These are phyloP conservation scores for Termitomyces sp. DNA, from an alignment of 768 basidiomycete species.

Conservation along the genomic window DNA sequence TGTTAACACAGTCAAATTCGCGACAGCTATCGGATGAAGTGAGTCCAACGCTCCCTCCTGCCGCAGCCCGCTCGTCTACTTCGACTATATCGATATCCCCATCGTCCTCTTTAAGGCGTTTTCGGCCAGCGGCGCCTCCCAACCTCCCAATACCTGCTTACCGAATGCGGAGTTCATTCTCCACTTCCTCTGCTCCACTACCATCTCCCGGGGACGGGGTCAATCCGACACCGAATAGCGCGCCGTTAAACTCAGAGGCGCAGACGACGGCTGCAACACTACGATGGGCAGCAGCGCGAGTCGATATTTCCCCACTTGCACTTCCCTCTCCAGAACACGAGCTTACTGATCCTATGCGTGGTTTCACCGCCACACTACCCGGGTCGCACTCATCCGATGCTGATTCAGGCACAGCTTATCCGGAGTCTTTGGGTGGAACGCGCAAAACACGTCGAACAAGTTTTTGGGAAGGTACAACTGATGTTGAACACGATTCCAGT, in stretches of 20 bases:
- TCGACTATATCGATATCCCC: constrained; percentile 13
- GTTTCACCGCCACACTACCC: constrained; percentile 61
- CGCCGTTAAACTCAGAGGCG: constrained; percentile 41
- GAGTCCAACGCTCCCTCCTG: constrained; percentile 1
- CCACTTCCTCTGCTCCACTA: constrained; percentile 15
- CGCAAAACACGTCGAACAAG: constrained; percentile 57
- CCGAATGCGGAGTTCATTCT: constrained; percentile 19
- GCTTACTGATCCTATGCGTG: constrained; percentile 85
- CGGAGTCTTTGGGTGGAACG: constrained; percentile 40
- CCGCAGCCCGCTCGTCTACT: constrained; percentile 5
- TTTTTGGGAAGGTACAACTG: constrained; percentile 77
- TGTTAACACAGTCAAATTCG: neutral
- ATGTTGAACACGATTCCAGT: constrained; percentile 39
- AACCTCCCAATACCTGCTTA: constrained; percentile 15
- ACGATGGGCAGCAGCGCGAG: constrained; percentile 79
- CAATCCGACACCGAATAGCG: constrained; percentile 14
- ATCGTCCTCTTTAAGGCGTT: constrained; percentile 7
- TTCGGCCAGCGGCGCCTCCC: constrained; percentile 13
- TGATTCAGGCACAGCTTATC: constrained; percentile 21
- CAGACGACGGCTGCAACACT: constrained; percentile 75
- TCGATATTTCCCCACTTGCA: constrained; percentile 81
- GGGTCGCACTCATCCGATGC: constrained; percentile 43
- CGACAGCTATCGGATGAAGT: neutral
- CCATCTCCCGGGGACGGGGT: constrained; percentile 13
- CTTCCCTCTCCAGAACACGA: constrained; percentile 91